phyloP scores from a whole-genome alignment of 1,284 basidiomycete species.

The Quambalaria eucalypti region DNA sequence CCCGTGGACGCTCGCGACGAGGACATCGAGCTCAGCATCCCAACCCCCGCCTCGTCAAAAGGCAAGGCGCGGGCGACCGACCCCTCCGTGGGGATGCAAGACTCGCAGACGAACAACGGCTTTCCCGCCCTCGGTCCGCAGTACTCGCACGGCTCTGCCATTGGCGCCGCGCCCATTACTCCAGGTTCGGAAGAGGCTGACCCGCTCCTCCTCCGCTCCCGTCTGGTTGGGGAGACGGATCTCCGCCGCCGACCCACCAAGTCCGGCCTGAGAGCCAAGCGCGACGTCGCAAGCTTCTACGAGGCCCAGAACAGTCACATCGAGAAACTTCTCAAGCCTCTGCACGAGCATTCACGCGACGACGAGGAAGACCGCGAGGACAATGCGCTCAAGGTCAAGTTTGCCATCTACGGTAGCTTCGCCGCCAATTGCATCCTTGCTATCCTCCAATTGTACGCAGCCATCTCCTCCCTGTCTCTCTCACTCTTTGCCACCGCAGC shows the following conservation, averaged over 20 bases:
- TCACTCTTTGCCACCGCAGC: conserved; percentile 82
- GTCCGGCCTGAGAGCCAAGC: conserved; percentile 39
- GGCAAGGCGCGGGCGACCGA: not conserved
- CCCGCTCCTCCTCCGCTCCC: conserved; percentile 48
- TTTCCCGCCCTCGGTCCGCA: too few species aligned
- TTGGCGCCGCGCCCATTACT: conserved; percentile 1
- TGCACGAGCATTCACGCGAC: conserved; percentile 72
- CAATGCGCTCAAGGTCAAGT: conserved; percentile 49
- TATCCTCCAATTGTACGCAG: conserved; percentile 58
- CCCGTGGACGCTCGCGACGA: conserved; percentile 3
- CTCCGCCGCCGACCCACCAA: conserved; percentile 40
- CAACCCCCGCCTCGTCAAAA: too few species aligned
- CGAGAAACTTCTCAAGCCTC: conserved; percentile 69
- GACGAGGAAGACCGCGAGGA: conserved; percentile 60
- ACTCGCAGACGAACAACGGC: not conserved
- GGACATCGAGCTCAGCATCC: conserved; percentile 5
- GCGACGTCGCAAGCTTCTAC: conserved; percentile 62
- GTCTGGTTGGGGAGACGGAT: conserved; percentile 47
- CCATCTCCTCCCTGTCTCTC: conserved; percentile 71
- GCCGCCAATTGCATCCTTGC: conserved; percentile 58
- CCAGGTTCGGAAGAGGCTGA: conserved; percentile 48
- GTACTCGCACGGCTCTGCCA: not conserved
- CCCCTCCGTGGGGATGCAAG: not conserved
- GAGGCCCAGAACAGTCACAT: conserved; percentile 81
- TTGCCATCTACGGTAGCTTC: not conserved